Conservation (phyloP, 2,329 filamentous ascomycete genomes). For the Capronia coronata region DNA sequence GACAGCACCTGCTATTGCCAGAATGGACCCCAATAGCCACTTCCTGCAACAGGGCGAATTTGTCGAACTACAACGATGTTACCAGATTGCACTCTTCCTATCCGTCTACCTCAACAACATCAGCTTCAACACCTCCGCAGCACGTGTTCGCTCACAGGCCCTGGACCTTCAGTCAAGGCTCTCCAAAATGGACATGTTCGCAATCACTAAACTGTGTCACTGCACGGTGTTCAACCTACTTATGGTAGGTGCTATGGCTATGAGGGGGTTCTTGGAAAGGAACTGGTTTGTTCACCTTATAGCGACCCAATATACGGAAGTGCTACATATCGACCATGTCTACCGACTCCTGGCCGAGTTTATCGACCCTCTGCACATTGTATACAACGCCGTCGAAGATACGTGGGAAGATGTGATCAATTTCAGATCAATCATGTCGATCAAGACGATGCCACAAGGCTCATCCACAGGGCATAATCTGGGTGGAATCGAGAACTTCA, state of each 20-base stretch:
- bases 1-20: conserved; percentile 10
- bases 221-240: conserved; percentile 20
- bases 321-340: conserved; percentile 14
- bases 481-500: conserved; percentile 1
- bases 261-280: conserved; percentile 5
- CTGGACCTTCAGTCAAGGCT: conserved; percentile 14
- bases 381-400: conserved; percentile 12
- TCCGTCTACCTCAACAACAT: conserved; percentile 15
- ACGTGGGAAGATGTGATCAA: conserved; percentile 12
- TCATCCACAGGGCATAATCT: not conserved
- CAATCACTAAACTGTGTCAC: conserved; percentile 1
- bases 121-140: conserved; percentile 20
- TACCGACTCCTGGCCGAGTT: conserved; percentile 16
- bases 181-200: conserved; percentile 12
- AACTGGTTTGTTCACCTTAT: conserved; percentile 18
- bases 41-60: not conserved
- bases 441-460: not conserved
- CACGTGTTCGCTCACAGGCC: conserved; percentile 14
- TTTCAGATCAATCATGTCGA: too few relatives aligned
- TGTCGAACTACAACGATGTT: conserved; percentile 16
- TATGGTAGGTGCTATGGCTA: conserved; percentile 10
- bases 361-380: conserved; percentile 15
- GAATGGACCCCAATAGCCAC: conserved; percentile 11
- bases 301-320: conserved; percentile 6
- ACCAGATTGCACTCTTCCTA: conserved; percentile 23